phyloP scores from a whole-genome alignment of 2,329 filamentous ascomycete species.

The Pseudocercospora eumusae region DNA sequence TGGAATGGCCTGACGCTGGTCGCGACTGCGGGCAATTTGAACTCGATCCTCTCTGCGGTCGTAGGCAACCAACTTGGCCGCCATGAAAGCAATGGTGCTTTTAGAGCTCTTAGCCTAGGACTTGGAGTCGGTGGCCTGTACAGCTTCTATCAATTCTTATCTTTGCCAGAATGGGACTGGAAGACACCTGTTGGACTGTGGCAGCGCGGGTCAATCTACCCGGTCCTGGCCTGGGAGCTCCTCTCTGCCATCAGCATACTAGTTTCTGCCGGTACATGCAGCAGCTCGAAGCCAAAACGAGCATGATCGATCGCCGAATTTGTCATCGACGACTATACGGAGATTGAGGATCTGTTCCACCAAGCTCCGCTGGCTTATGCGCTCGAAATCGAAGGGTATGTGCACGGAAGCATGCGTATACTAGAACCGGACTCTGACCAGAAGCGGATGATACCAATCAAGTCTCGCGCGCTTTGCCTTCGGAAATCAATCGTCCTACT shows the following conservation, averaged over 20 bases:
- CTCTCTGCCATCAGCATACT: slow-evolving; percentile 16
- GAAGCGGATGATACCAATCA: background rate
- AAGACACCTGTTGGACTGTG: slow-evolving; percentile 28
- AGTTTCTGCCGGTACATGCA: background rate
- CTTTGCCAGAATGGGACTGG: slow-evolving; percentile 28
- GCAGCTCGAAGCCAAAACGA: slow-evolving; percentile 15
- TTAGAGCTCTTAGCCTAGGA: slow-evolving; percentile 20
- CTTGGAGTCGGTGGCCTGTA: slow-evolving; percentile 23
- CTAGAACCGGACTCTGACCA: background rate
- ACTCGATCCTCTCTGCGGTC: slow-evolving; percentile 19
- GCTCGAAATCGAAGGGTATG: background rate
- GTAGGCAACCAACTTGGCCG: slow-evolving; percentile 15
- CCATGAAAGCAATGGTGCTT: slow-evolving; percentile 18
- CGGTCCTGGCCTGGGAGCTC: slow-evolving; percentile 23
- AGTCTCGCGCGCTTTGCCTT: background rate
- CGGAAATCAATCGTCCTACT: background rate
- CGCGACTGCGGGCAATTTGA: slow-evolving; percentile 26
- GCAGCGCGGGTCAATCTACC: slow-evolving; percentile 27
- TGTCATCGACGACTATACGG: background rate
- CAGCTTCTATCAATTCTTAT: slow-evolving; percentile 26
- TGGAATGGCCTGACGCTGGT: slow-evolving; percentile 25
- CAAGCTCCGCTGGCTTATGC: background rate
- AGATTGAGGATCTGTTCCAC: background rate
- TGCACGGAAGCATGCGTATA: background rate
- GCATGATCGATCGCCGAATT: slow-evolving; percentile 3